A percentile compares a stretch with the other conserved stretches of the same genome.
These are phyloP conservation scores for Cladophialophora immunda DNA, from an alignment of 2,329 filamentous ascomycete genomes.

Conservation along the genomic window DNA sequence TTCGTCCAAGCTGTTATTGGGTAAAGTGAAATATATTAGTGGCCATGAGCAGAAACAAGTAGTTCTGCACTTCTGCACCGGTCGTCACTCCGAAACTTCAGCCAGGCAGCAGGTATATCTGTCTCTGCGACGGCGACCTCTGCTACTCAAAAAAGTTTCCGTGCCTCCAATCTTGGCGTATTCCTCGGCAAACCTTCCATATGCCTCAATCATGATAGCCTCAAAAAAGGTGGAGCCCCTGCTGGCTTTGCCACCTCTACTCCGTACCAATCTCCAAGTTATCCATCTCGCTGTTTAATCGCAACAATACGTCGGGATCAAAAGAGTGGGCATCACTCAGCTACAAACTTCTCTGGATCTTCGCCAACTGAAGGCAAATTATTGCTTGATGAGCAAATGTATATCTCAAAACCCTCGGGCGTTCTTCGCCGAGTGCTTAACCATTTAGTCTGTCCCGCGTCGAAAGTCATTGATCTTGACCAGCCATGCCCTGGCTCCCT, in stretches of 20 bases:
- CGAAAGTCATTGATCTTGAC: not conserved
- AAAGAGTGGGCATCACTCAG: not conserved
- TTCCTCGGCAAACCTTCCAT: not conserved
- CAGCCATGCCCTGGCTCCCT: not conserved
- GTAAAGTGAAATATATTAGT: not conserved
- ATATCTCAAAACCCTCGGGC: not conserved
- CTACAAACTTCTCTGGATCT: not conserved
- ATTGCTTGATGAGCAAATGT: not conserved
- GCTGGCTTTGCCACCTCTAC: not conserved
- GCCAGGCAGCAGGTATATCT: not conserved
- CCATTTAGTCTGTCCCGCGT: not conserved
- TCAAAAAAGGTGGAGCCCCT: not conserved
- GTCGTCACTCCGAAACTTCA: not conserved
- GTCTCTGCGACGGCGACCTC: constrained; percentile 3
- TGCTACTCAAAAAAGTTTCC: not conserved
- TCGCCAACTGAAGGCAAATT: not conserved
- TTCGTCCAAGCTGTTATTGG: not conserved
- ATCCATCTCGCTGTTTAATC: not conserved
- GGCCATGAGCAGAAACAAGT: not conserved
- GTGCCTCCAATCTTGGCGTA: not conserved
- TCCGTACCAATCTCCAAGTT: not conserved
- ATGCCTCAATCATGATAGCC: not conserved
- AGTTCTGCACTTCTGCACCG: not conserved
- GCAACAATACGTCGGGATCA: not conserved
- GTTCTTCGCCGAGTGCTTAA: not conserved